phyloP scores from a whole-genome alignment of 805 yeast genomes.

The Wickerhamiella hasegawae region DNA sequence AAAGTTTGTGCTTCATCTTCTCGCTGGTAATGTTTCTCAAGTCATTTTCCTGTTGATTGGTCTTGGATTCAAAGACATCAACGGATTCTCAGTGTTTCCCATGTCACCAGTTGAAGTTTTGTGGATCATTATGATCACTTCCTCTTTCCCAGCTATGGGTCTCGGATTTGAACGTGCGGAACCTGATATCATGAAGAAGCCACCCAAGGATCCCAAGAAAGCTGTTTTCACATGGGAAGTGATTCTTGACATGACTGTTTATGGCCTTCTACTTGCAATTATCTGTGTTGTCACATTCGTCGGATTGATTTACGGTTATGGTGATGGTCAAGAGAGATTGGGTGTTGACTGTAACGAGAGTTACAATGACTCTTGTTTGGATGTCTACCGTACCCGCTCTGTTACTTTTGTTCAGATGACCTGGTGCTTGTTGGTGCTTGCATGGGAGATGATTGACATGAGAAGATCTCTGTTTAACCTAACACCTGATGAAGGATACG shows the following conservation, averaged over 20 bases:
- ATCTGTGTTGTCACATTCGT: constrained; percentile 54
- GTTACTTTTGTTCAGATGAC: constrained; percentile 70
- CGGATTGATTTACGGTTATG: constrained; percentile 49
- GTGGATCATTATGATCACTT: constrained; percentile 66
- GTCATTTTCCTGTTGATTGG: constrained; percentile 56
- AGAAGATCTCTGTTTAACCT: constrained; percentile 53
- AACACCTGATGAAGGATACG: constrained; percentile 49
- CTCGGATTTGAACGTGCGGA: constrained; percentile 52
- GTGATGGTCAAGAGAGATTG: constrained; percentile 35
- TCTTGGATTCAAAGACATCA: constrained; percentile 47
- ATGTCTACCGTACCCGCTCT: constrained; percentile 62
- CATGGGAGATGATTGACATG: constrained; percentile 73
- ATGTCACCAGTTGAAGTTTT: constrained; percentile 65
- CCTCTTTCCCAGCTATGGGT: constrained; percentile 77
- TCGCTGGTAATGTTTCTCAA: constrained; percentile 60
- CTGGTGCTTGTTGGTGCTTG: constrained; percentile 67
- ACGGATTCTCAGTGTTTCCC: constrained; percentile 63
- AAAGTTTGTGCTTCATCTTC: constrained; percentile 57
- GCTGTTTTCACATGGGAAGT: constrained; percentile 53
- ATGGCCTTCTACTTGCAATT: constrained; percentile 60
- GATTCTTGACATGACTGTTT: constrained; percentile 49
- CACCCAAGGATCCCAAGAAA: constrained; percentile 41
- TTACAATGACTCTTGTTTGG: constrained; percentile 32
- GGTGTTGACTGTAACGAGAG: constrained; percentile 48
- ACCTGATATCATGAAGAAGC: constrained; percentile 44